Base-by-base conservation (phyloP, 1,284 basidiomycete genomes). In the Malassezia psittaci region DNA sequence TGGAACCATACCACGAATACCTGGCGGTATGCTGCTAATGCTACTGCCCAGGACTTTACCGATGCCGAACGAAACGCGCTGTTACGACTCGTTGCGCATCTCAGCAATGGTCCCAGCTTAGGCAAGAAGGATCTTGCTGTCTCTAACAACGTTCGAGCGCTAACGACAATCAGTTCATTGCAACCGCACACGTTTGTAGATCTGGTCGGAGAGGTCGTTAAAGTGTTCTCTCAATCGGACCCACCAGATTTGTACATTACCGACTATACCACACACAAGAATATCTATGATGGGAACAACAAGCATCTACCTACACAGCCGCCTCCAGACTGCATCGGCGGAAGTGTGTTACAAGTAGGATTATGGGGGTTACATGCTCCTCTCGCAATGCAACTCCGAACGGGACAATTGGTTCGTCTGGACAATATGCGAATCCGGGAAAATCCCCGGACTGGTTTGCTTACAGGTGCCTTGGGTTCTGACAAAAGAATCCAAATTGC, bases 211-310 rank as follows among this genome's bases (percentile, higher is more conserved):
- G 64, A 68, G 48, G 59, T 69, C 32, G 51, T 68, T 52, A 64
- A 64, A 33, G 63, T 68, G 42, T 66, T 60, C 32, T 53, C 63
- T 10, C 54, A 57, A 33, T 57, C 64, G 16, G 39, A 53, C 5
- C 60, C 65, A 19, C 66, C 65, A 0, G 64, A 66, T 36, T 47
- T 69, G 33, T 69, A 68, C 55, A 64, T 69, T 33, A 64, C 68
- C n/a, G 68, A 69, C 52, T 69, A 67, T 43, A 65, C 66, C 46
- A 46, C 52, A 11, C 60, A 69, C 46, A n/a, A 54, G 1, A 52
- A 58, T 33, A 63, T 68, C 49, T 63, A 50, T 16, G 52, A 55
- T 19, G 61, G 60, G 21, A 65, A 64, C 51, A 65, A 68, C 34
- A 16, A 29, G 29, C 36, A 48, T 21, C 21, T 39, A 19, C 4